phyloP scores from a whole-genome alignment of 139 green algal genomes.

The Deuterostichococcus epilithicus region DNA sequence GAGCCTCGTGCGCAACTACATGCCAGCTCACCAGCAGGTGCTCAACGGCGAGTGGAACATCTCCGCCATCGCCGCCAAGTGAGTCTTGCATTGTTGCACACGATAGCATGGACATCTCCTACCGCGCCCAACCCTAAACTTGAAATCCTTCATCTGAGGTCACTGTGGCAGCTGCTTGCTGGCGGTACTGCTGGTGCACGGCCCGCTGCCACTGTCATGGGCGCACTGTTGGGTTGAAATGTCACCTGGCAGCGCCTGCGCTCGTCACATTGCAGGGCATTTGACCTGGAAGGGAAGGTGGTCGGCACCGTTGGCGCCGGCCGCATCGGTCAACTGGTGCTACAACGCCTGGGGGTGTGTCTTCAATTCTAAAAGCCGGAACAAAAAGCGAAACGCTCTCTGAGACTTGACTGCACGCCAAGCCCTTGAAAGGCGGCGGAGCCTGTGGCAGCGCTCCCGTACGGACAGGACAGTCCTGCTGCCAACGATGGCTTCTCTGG shows the following conservation, averaged over 20 bases:
- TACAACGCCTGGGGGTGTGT: constrained; percentile 24
- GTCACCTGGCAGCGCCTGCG: not conserved
- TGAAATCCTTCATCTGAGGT: too few species aligned
- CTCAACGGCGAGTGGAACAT: constrained; percentile 17
- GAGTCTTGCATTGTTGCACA: not conserved
- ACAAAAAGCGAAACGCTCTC: too few species aligned
- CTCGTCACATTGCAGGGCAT: constrained; percentile 6
- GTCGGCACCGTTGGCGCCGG: constrained; percentile 24
- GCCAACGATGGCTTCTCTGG: too few species aligned
- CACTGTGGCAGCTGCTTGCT: too few species aligned
- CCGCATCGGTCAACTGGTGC: constrained; percentile 9
- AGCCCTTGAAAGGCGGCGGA: too few species aligned
- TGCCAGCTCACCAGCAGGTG: constrained; percentile 13
- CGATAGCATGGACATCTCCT: too few species aligned
- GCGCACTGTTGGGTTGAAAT: not conserved
- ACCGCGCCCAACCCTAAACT: too few species aligned
- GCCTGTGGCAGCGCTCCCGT: too few species aligned
- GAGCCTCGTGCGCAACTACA: constrained; percentile 20
- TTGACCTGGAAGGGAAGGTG: constrained; percentile 21
- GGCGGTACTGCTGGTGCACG: too few species aligned
- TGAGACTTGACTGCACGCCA: too few species aligned
- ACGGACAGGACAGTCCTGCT: too few species aligned
- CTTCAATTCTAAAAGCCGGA: too few species aligned
- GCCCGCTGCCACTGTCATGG: not conserved
- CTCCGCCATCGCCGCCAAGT: not conserved